Evolutionary conservation across 768 basidiomycete genomes (phyloP).

Genomic region (Boletus tylopilopsis): DNA sequence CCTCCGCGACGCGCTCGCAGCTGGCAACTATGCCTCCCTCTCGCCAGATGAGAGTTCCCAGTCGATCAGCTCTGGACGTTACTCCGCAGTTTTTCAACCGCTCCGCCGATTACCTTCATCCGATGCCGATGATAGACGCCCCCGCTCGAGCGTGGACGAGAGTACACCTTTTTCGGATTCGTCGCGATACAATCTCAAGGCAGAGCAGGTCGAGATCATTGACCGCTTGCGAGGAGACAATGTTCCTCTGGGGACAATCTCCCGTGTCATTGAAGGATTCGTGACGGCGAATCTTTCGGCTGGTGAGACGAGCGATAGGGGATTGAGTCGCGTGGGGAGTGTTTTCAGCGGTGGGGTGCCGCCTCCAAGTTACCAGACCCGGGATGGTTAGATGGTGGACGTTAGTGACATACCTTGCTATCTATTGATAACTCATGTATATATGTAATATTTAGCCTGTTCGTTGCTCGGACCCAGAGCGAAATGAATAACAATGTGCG

Average conservation of each 20-base stretch:
- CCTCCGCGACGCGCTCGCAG: constrained; percentile 11
- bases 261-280: constrained; percentile 13
- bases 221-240: constrained; percentile 5
- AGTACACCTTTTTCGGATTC: neutral
- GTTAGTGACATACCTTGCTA: too few species aligned
- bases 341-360: constrained; percentile 1
- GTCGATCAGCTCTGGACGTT: neutral
- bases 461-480: too few species aligned
- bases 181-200: constrained; percentile 6
- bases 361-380: constrained; percentile 22
- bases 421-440: too few species aligned
- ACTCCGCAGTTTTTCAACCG: constrained; percentile 1
- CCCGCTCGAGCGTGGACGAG: neutral
- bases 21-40: neutral
- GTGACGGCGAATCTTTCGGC: neutral
- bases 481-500: too few species aligned
- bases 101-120: constrained; percentile 1
- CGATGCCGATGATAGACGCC: neutral
- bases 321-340: neutral
- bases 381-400: neutral
- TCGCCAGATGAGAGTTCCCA: neutral
- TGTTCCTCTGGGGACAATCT: constrained; percentile 14
- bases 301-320: neutral
- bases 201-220: constrained; percentile 12
- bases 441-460: too few species aligned